Evolutionary conservation across 179 eudicot species (phyloP), one percentile per base, ranked within the genome.

Genomic region (Beta corolliflora): DNA sequence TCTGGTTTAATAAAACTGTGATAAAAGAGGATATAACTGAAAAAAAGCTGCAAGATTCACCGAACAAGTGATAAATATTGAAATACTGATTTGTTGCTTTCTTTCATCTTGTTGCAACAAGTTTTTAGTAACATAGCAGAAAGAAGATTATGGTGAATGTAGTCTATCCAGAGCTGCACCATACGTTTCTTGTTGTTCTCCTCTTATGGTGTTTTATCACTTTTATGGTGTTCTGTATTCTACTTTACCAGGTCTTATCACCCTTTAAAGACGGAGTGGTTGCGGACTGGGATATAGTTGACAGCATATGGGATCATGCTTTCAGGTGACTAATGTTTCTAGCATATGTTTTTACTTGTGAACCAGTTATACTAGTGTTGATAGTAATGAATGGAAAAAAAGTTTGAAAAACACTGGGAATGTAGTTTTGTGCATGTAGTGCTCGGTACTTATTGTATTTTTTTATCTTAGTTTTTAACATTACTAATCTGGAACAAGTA

Each of bases 241-340:
- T 74, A 45, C 79, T 64, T n/a, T 23, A 56, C 86, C 89, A 95
- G 99, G 96, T 95, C 72, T 73, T 94, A 66, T 90, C 99, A 64
- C 93, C 97, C 69, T 83, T 95, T 25, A 95, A 91, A 89, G 97
- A 94, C 80, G 99, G 99, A 83, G 87, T 88, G 81, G 92, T 95
- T 59, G 89, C 87, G 70, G 99, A 95, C 79, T 94, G 98, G 99
- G 99, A 94, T 82, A 91, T 92, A 54, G 96, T 92, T 80, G 99
- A 95, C 86, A 89, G 84, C 88, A 94, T 95, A 76, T 95, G 97
- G 98, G 97, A 94, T 81, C 99, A 95, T 86, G 92, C 98, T 70
- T 90, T 94, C 78, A 91, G 94, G 99, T 95, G 72, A 76, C 85
- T 78, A 9, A 68, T 73, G 56, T 63, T 74, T n/a, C 45, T 72